phyloP scores from a whole-genome alignment of 768 basidiomycete species.

The Mycena polygramma region DNA sequence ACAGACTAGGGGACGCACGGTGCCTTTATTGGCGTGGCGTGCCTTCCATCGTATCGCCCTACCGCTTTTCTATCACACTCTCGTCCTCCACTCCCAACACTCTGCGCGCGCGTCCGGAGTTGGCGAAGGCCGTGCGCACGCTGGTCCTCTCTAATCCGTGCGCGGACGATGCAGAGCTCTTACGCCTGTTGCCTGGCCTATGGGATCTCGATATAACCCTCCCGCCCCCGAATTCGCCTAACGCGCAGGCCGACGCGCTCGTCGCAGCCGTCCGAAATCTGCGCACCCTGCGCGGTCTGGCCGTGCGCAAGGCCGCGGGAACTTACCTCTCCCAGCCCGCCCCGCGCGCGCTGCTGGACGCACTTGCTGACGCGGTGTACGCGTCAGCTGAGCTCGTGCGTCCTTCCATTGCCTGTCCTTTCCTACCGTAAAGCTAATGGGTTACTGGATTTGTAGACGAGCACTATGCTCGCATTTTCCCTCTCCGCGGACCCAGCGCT shows the following conservation, averaged over 20 bases:
- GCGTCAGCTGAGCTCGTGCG: constrained; percentile 64
- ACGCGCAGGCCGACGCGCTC: too few relatives aligned
- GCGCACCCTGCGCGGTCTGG: constrained; percentile 56
- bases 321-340: constrained; percentile 69
- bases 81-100: constrained; percentile 60
- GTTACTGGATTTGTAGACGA: constrained; percentile 38
- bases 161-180: too few relatives aligned
- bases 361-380: constrained; percentile 47
- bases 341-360: constrained; percentile 56
- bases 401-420: constrained; percentile 22
- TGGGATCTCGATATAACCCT: background rate
- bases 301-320: constrained; percentile 64
- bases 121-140: too few relatives aligned
- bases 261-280: constrained; percentile 30
- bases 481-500: constrained; percentile 63
- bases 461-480: constrained; percentile 69
- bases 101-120: too few relatives aligned
- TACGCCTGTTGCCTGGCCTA: too few relatives aligned
- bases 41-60: constrained; percentile 68
- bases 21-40: constrained; percentile 65
- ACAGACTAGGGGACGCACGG: constrained; percentile 37
- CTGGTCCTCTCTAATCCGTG: too few relatives aligned
- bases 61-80: constrained; percentile 63
- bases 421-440: too few relatives aligned
- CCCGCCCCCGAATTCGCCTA: background rate